Evolutionary conservation across 169 alveolate genomes (phyloP).

Genomic region (Cryptosporidium tyzzeri): DNA sequence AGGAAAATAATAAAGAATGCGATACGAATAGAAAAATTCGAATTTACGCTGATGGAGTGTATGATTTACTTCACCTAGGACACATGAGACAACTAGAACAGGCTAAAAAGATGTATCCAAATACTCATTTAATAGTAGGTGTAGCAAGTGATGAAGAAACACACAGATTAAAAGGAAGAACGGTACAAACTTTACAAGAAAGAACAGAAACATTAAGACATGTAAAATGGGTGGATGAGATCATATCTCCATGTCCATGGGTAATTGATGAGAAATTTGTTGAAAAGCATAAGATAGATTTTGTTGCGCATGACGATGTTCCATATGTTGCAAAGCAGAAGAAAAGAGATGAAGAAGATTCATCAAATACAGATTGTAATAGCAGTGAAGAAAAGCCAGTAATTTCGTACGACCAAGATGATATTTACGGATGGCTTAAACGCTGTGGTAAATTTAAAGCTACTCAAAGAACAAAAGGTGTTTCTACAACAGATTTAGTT

Average conservation of each 20-base stretch:
- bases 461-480: constrained; percentile 94
- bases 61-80: constrained; percentile 96
- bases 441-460: constrained; percentile 91
- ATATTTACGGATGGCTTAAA: constrained; percentile 92
- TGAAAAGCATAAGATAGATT: constrained; percentile 91
- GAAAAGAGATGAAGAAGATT: constrained; percentile 74
- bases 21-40: constrained; percentile 84
- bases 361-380: constrained; percentile 14
- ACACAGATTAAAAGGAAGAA: constrained; percentile 91
- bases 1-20: constrained; percentile 71
- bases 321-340: constrained; percentile 90
- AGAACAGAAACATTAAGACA: constrained; percentile 94
- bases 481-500: constrained; percentile 96
- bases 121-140: constrained; percentile 94
- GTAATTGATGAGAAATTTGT: constrained; percentile 90
- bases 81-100: constrained; percentile 96
- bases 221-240: constrained; percentile 97
- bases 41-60: constrained; percentile 92
- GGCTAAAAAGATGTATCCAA: constrained; percentile 94
- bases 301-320: constrained; percentile 94
- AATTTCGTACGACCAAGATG: constrained; percentile 83
- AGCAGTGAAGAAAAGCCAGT: constrained; percentile 77
- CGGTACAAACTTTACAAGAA: constrained; percentile 93
- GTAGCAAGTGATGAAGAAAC: constrained; percentile 97
- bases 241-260: constrained; percentile 97